Evolutionary conservation across 805 yeast species (phyloP), one percentile per base, ranked within the genome.

Genomic region (Ogataea trehalophila): DNA sequence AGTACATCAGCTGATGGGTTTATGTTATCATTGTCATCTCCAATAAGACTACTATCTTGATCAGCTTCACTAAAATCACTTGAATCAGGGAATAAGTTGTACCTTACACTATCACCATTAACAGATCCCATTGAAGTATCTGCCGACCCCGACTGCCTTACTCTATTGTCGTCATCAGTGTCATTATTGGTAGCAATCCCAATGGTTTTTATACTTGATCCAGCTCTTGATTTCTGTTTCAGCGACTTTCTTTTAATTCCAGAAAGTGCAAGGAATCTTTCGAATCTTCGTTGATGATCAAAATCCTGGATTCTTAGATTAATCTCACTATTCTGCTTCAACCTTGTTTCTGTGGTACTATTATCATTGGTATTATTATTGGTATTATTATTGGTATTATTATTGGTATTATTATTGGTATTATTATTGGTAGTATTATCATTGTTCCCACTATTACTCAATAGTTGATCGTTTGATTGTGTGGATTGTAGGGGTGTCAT

Each of bases 401-500:
- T n/a, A n/a, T n/a, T n/a, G n/a, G n/a, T 37, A 20, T 20, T 20
- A 20, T 20, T 4, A 20, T 20, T 20, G 20, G 4, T 20, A 20
- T 20, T 20, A 9, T 26, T 3, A 26, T 26, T 26, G 11, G 9
- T 26, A 26, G 7, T 3, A 9, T 26, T 26, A 26, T 26, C 3
- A 26, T 26, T 6, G 11, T 26, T 26, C 31, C 31, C 31, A 26
- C 31, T 26, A 9, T 26, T 13, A 6, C 9, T 26, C 31, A 26
- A 26, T 1, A 26, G 9, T 26, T 9, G 31, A 26, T 26, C 31
- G 13, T 26, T 26, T 26, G 31, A 26, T 11, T 26, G 31, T 26
- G 31, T 26, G 13, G 80, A 74, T 16, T 79, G 57, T 1, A 83
- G 70, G 33, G 80, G 68, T 7, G 79, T 75, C 1, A 82, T 72